Base-by-base conservation (phyloP, 371 early-diverging fungal species). In the Mortierella sp. region DNA sequence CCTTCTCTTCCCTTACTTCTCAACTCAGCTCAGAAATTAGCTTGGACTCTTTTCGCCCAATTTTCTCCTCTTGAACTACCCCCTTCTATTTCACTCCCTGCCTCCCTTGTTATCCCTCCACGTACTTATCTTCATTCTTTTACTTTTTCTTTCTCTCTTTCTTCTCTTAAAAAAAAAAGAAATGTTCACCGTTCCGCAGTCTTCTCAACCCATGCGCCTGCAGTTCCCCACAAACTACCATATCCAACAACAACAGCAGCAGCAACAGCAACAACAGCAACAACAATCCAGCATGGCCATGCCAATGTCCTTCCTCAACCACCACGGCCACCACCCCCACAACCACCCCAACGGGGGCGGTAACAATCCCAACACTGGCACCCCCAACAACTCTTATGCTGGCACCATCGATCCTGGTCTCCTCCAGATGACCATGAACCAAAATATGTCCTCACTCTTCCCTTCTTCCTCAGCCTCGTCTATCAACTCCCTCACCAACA, bases 381-480 rank as follows among this genome's bases (percentile, higher is more conserved):
- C 86, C 14, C 82, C 82, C 80, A 86, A 82, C 71, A 82, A 82
- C 75, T 86, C 82, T 13, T 80, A 65, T 38, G 80, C 80, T 7
- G 82, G 80, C 45, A 86, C 86, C n/a, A 86, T 86, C 75, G 82
- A 86, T 63, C 86, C 86, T 1, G 80, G 80, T 52, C 80, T 86
- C 21, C 72, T 86, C 44, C 85, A 85, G 34, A 78, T 86, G 82
- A 79, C 82, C 80, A 82, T 85, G 82, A 73, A 72, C 70, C 82
- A 86, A 5, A 77, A 73, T 42, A 82, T 86, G 82, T 72, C 16
- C 68, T 74, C 78, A 8, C 77, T 86, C 72, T 82, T 82, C 75
- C 79, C 85, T 1, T 54, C 81, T 21, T 79, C 85, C 28, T 76
- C 85, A 10, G 75, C 80, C 45, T 75, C 80, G 19, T 70, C 81